Percentiles rank a stretch among this genome's conserved stretches.
Conservation (phyloP, 306 rosid genomes). For the Rosa multiflora region DNA sequence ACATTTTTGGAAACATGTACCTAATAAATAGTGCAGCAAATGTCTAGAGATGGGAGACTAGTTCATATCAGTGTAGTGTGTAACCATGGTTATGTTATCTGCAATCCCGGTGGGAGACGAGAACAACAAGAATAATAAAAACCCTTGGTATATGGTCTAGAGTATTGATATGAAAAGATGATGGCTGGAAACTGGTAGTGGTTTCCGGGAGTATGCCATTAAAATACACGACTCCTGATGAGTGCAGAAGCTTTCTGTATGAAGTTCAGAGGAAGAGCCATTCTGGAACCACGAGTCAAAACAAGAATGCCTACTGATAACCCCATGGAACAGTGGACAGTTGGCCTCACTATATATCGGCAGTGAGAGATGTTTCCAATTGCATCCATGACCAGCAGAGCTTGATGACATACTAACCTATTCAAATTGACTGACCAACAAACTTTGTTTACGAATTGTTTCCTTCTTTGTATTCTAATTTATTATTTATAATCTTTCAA, state of each 20-base stretch:
- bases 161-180: constrained; percentile 22
- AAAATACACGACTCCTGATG: not conserved
- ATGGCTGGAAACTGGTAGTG: constrained; percentile 22
- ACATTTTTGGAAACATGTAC: not conserved
- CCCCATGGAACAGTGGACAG: not conserved
- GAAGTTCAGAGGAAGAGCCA: constrained; percentile 21
- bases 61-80: constrained; percentile 16
- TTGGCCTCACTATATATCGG: not conserved
- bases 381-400: not conserved
- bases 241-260: constrained; percentile 14
- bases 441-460: not conserved
- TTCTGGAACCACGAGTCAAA: not conserved
- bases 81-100: constrained; percentile 20
- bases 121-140: constrained; percentile 12
- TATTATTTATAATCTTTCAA: not conserved
- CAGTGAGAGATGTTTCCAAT: not conserved
- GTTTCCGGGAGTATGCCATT: constrained; percentile 20
- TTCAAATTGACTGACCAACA: constrained; percentile 6
- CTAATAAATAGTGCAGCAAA: not conserved
- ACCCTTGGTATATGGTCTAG: constrained; percentile 24
- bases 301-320: not conserved
- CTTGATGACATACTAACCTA: not conserved
- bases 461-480: not conserved
- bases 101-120: constrained; percentile 10
- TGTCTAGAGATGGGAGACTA: constrained; percentile 4